Evolutionary conservation across 441 rosid species (phyloP).

Genomic region (Erysimum pusillum): DNA sequence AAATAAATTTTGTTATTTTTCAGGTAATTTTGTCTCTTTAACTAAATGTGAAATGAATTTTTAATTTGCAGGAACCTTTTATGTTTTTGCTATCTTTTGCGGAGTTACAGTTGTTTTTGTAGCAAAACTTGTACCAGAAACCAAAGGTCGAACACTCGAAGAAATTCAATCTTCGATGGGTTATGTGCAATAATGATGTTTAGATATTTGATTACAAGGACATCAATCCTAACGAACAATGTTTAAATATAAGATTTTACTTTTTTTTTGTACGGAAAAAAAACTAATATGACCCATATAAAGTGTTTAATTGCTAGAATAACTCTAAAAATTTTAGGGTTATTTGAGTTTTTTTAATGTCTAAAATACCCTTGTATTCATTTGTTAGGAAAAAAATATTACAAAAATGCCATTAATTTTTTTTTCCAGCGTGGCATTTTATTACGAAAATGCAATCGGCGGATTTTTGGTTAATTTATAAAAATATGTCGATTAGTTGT

Average conservation of each 20-base stretch:
- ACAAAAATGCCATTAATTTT: too few species aligned
- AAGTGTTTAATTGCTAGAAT: too few species aligned
- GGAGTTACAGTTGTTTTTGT: conserved; percentile 37
- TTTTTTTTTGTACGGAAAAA: neutral
- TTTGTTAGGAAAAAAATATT: too few species aligned
- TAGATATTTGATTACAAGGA: neutral
- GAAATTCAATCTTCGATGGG: conserved; percentile 34
- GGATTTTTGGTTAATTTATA: too few species aligned
- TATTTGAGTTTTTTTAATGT: too few species aligned
- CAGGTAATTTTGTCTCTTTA: neutral
- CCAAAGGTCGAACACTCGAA: conserved; percentile 41
- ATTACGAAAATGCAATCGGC: too few species aligned
- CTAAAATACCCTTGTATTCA: too few species aligned
- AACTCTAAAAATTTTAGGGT: too few species aligned
- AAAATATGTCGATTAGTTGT: too few species aligned
- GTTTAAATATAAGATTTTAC: neutral
- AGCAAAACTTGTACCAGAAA: conserved; percentile 42
- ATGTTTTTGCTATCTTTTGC: conserved; percentile 33
- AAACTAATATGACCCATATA: too few species aligned
- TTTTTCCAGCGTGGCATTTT: too few species aligned
- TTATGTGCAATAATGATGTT: conserved; percentile 1
- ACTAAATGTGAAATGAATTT: neutral
- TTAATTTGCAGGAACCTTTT: conserved; percentile 37
- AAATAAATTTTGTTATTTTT: too few species aligned
- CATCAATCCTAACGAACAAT: neutral